Conservation (phyloP, 2,329 filamentous ascomycete genomes). For the Juglanconis sp. region DNA sequence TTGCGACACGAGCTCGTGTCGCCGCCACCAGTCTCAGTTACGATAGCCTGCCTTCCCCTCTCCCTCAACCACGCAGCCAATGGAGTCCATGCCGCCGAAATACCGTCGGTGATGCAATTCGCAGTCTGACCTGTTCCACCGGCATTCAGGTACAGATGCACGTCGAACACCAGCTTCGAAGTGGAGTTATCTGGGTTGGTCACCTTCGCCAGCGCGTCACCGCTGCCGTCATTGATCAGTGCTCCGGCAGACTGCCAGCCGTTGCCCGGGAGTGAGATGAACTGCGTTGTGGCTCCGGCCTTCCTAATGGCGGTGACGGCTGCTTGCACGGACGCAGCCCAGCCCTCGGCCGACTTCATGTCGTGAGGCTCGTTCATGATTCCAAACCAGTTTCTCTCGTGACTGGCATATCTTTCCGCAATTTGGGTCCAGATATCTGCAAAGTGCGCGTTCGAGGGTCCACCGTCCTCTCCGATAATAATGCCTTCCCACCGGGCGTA, state of each 20-base stretch:
- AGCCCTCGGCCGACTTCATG: constrained; percentile 46
- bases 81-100: constrained; percentile 28
- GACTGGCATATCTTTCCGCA: constrained; percentile 51
- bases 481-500: constrained; percentile 35
- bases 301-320: constrained; percentile 62
- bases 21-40: constrained; percentile 36
- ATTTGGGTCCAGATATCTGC: constrained; percentile 53
- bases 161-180: constrained; percentile 52
- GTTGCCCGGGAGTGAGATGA: constrained; percentile 60
- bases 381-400: constrained; percentile 55
- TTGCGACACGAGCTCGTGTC: constrained; percentile 30
- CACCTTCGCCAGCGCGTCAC: constrained; percentile 46
- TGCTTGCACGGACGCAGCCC: constrained; percentile 58
- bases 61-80: constrained; percentile 32
- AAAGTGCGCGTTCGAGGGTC: constrained; percentile 58
- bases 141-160: constrained; percentile 60
- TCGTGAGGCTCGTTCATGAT: constrained; percentile 68
- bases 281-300: constrained; percentile 56
- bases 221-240: constrained; percentile 43
- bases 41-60: constrained; percentile 30
- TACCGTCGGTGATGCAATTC: constrained; percentile 49
- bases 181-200: constrained; percentile 56
- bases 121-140: constrained; percentile 52
- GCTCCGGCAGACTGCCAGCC: constrained; percentile 44
- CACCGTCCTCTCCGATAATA: constrained; percentile 58